Percentiles rank a stretch among this genome's conserved stretches.
Evolutionary conservation across 768 basidiomycete genomes (phyloP).

Genomic region (Auricularia sp.): DNA sequence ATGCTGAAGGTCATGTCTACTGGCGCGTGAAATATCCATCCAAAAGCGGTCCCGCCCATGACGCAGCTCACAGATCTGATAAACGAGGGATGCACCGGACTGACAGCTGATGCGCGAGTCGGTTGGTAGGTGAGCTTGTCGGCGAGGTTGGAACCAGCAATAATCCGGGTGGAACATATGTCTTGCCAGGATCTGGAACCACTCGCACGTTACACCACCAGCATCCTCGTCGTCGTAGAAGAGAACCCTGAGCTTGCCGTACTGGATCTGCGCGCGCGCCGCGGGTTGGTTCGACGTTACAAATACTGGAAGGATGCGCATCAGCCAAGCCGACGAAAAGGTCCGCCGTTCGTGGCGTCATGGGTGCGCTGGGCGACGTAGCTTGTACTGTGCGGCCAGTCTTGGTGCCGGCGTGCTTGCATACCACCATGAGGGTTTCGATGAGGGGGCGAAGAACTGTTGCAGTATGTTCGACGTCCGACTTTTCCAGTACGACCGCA

Average conservation of each 20-base stretch:
- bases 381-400: constrained; percentile 47
- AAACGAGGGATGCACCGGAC: constrained; percentile 91
- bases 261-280: constrained; percentile 82
- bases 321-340: constrained; percentile 91
- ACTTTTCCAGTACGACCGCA: constrained; percentile 66
- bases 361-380: constrained; percentile 49
- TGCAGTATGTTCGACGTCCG: constrained; percentile 78
- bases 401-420: constrained; percentile 73
- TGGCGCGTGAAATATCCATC: constrained; percentile 96
- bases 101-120: constrained; percentile 87
- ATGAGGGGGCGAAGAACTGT: constrained; percentile 90
- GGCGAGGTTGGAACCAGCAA: constrained; percentile 91
- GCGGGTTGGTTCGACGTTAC: constrained; percentile 58
- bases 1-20: constrained; percentile 91
- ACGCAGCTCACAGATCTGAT: constrained; percentile 98
- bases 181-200: constrained; percentile 95
- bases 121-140: constrained; percentile 95
- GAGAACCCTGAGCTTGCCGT: constrained; percentile 91
- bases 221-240: constrained; percentile 98
- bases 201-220: constrained; percentile 94
- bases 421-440: constrained; percentile 96
- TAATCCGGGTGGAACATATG: constrained; percentile 99
- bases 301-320: constrained; percentile 84
- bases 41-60: constrained; percentile 89
- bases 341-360: constrained; percentile 52